Evolutionary conservation across 768 basidiomycete species (phyloP), one percentile per base, ranked within the genome.

Genomic region (Pisolithus orientalis): DNA sequence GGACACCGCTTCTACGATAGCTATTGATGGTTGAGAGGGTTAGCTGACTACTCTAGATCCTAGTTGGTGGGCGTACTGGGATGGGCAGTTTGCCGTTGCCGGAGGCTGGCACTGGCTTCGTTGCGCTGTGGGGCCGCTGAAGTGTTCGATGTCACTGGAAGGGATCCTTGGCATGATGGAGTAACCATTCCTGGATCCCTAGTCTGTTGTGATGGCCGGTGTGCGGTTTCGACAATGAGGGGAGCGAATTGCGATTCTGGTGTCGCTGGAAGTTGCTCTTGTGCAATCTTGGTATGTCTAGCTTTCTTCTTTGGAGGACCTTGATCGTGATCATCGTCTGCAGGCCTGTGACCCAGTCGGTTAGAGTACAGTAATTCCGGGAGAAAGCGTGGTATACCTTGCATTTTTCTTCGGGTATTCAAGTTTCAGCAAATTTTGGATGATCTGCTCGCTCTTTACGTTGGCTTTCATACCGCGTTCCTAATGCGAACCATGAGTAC

Each of bases 361-460:
- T 56, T 13, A 27, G 1, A 25, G 24, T 37, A 10, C 24, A 0
- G 48, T 27, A 8, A 4, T 10, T 6, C 49, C 14, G 11, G 32
- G 6, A n/a, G 24, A 10, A n/a, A 14, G 11, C 32, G 17, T 3
- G 48, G 16, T 50, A 55, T 17, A 62, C 64, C 56, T 49, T 31
- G 17, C 7, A 9, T 38, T 24, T 11, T 39, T 55, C 57, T 59
- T 56, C 13, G 44, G 44, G 25, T 14, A 17, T 39, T 52, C 52
- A 25, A 58, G 39, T 40, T 46, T 56, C n/a, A 49, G 43, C 31
- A 69, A n/a, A 21, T 50, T 53, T 44, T 28, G 56, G 8, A 68
- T 59, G n/a, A 66, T 65, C 9, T 40, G 10, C 25, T 65, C 60
- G 34, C 57, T 68, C 54, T 65, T 66, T 32, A 51, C 42, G 32